Conservation (phyloP, 441 rosid genomes). For the Manihot esculenta region DNA sequence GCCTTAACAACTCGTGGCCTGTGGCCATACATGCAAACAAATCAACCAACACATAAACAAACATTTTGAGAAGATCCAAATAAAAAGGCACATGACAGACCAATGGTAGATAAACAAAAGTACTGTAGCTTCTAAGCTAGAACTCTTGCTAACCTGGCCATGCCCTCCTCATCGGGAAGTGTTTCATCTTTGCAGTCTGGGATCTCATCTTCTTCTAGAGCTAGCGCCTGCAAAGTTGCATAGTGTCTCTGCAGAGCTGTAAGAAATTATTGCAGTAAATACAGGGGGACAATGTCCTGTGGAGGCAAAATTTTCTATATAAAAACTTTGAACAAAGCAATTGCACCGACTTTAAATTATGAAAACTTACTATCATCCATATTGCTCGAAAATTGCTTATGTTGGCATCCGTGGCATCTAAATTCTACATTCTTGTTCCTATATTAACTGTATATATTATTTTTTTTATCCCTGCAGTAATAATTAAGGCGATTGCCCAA, state of each 20-base stretch:
- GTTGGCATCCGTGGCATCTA: background rate
- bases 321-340: background rate
- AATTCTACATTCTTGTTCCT: background rate
- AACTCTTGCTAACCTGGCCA: conserved; percentile 56
- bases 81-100: background rate
- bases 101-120: conserved; percentile 1
- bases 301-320: background rate
- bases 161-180: conserved; percentile 84
- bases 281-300: background rate
- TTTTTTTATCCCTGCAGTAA: background rate
- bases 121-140: background rate
- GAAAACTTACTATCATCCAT: background rate
- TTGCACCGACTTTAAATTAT: background rate
- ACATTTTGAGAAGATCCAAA: conserved; percentile 39
- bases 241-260: conserved; percentile 96
- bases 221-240: conserved; percentile 83
- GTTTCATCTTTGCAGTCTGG: conserved; percentile 76
- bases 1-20: conserved; percentile 68
- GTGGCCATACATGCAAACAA: conserved; percentile 29
- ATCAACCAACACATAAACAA: conserved; percentile 40
- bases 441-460: background rate
- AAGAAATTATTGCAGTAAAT: conserved; percentile 22
- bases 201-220: conserved; percentile 79
- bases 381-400: background rate
- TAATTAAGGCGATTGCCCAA: background rate